Percentiles rank a stretch among this genome's conserved stretches.
Evolutionary conservation across 2,329 filamentous ascomycete species (phyloP).

Genomic region (Amauroascus niger): DNA sequence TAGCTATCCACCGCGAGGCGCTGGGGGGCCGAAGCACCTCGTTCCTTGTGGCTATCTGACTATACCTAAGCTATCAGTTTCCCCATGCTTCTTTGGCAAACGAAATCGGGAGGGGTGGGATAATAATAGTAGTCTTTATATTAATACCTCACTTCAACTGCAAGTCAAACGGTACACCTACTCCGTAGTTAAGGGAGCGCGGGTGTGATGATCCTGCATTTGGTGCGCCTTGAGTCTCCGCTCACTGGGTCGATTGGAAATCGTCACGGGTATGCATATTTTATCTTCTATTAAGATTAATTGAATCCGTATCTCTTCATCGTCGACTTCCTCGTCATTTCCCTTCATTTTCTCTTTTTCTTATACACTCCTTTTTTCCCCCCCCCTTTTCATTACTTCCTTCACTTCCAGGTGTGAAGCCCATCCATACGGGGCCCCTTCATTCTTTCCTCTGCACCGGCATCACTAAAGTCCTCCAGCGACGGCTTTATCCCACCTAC

Average conservation of each 20-base stretch:
- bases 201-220: not conserved
- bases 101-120: too few relatives aligned
- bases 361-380: not conserved
- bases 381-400: not conserved
- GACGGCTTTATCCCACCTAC: too few relatives aligned
- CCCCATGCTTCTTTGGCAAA: too few relatives aligned
- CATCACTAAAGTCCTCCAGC: too few relatives aligned
- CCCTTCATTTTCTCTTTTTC: not conserved
- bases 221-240: not conserved
- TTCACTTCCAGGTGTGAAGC: not conserved
- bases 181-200: not conserved
- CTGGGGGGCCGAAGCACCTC: too few relatives aligned
- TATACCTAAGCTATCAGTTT: too few relatives aligned
- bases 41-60: too few relatives aligned
- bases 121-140: too few relatives aligned
- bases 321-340: not conserved
- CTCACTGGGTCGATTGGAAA: slow-evolving; percentile 5
- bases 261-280: not conserved
- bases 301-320: not conserved
- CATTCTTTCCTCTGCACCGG: not conserved
- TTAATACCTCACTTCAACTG: too few relatives aligned
- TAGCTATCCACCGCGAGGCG: too few relatives aligned
- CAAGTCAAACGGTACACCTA: too few relatives aligned
- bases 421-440: not conserved
- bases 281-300: not conserved